Evolutionary conservation across 306 rosid species (phyloP).

Genomic region (Hylodesmum podocarpum): DNA sequence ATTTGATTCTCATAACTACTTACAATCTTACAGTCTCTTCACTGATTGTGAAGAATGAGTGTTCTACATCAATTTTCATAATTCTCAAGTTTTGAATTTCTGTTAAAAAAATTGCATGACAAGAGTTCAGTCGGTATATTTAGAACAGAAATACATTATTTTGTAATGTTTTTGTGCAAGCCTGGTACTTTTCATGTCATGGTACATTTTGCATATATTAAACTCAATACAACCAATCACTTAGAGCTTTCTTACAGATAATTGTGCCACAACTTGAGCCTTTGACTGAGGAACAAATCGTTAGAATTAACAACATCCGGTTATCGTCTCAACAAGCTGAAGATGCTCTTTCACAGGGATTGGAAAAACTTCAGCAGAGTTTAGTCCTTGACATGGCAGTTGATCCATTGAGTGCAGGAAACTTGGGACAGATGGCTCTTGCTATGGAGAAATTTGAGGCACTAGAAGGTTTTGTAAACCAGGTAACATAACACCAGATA

Average conservation of each 20-base stretch:
- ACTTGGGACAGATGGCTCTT: slow-evolving; percentile 49
- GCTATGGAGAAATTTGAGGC: slow-evolving; percentile 68
- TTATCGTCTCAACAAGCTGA: slow-evolving; percentile 87
- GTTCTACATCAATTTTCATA: neutral
- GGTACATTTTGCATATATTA: neutral
- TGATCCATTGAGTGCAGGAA: slow-evolving; percentile 42
- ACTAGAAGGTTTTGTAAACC: slow-evolving; percentile 68
- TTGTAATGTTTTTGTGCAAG: neutral
- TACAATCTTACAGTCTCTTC: neutral
- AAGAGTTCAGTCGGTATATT: neutral
- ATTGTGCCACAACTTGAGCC: slow-evolving; percentile 62
- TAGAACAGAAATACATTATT: neutral
- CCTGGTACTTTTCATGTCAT: neutral
- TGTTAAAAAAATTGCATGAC: neutral
- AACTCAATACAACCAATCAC: neutral
- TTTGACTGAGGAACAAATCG: slow-evolving; percentile 54
- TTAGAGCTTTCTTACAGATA: slow-evolving; percentile 41
- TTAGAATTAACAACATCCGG: slow-evolving; percentile 40
- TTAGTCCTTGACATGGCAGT: slow-evolving; percentile 51
- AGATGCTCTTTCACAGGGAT: slow-evolving; percentile 84
- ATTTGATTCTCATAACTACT: slow-evolving; percentile 23
- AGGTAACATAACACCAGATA: slow-evolving; percentile 49
- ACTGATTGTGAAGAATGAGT: neutral
- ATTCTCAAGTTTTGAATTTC: neutral
- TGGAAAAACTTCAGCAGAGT: slow-evolving; percentile 78